Base-by-base conservation (phyloP, 768 basidiomycete genomes). In the Imleria badia region DNA sequence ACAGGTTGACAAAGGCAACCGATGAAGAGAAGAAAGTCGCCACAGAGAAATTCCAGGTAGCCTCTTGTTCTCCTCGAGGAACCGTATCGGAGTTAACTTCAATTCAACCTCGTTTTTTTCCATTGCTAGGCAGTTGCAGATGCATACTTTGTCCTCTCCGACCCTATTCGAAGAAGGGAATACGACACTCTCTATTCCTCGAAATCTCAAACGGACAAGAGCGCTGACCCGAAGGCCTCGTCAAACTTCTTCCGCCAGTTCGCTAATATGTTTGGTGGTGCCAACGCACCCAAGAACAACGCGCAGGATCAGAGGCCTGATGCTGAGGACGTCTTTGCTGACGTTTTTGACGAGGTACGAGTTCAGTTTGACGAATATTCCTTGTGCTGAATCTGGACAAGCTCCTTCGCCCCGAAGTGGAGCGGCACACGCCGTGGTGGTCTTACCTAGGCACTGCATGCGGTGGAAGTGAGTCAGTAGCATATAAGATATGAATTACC, bases 61-160 rank as follows among this genome's bases (percentile, higher is more conserved):
- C 12, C 41, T 48, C 29, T 39, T 38, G 20, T 36, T 44, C 10
- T 42, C 43, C 11, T 30, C 19, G 15, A 46, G 23, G 39, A 39
- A 38, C 6, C 17, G 13, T 15, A 15, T 20, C 40, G 22, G 48
- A 33, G 26, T 36, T 22, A 2, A 29, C 55, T 45, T n/a, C 34
- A 46, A 39, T 13, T 29, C 33, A 10, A 30, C 30, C 14, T 35
- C 48, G 33, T 31, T 43, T 34, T n/a, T 19, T 22, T 45, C 44
- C 26, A n/a, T 13, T 29, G 9, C 13, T 26, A 65, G 88, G 84
- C 88, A 9, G 86, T 97, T 58, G 93, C 94, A 49, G 94, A 97
- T 70, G 94, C 94, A 17, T 96, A 96, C 73, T 97, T 91, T 68
- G 89, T 95, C 26, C 82, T 98, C 35, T 93, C 91, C 3, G 92